Conservation (phyloP, 176 grass and related monocot genomes). For the Pontederia paniculata region DNA sequence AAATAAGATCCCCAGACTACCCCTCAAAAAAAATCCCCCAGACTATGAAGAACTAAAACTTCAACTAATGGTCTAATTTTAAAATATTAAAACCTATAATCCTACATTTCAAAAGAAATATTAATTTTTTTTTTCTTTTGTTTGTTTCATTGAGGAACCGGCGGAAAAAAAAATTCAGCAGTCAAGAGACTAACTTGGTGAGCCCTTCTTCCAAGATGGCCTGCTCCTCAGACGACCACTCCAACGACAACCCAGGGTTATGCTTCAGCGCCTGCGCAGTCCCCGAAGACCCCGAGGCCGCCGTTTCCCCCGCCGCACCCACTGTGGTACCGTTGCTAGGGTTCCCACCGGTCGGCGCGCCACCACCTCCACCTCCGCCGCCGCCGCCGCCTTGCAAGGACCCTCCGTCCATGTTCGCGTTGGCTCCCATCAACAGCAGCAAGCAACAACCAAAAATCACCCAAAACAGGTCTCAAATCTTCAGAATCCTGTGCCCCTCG, state of each 20-base stretch:
- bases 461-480: neutral
- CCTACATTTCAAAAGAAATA: neutral
- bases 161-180: no score
- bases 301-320: neutral
- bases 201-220: slow-evolving; percentile 19
- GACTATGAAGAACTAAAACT: no score
- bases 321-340: slow-evolving; percentile 5
- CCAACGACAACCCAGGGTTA: slow-evolving; percentile 11
- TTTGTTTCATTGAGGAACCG: no score
- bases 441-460: neutral
- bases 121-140: no score
- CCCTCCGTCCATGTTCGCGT: slow-evolving; percentile 34
- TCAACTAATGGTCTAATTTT: no score
- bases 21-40: no score
- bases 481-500: neutral
- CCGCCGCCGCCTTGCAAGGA: neutral
- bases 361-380: slow-evolving; percentile 9
- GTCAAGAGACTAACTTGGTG: slow-evolving; percentile 12
- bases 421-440: slow-evolving; percentile 33
- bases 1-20: no score
- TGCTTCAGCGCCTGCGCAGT: slow-evolving; percentile 18
- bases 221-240: slow-evolving; percentile 24
- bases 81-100: no score
- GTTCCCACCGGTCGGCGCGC: slow-evolving; percentile 11
- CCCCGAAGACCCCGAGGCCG: neutral